phyloP scores from a whole-genome alignment of 1,284 basidiomycete genomes.

The Malassezia caprae region DNA sequence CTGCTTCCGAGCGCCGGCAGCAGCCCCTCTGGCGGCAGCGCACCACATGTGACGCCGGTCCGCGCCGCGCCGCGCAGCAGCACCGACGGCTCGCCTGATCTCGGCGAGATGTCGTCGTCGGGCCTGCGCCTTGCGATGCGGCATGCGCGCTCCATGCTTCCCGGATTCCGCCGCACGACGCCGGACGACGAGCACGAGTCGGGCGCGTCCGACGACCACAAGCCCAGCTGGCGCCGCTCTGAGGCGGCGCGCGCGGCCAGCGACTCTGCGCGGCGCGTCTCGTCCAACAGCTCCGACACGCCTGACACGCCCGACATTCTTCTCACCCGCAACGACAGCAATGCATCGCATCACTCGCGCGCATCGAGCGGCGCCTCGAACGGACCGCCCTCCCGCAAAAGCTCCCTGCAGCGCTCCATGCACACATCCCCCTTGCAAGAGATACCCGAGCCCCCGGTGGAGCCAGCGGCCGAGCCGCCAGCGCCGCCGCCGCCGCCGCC shows the following conservation, averaged over 20 bases:
- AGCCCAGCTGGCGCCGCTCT: neutral
- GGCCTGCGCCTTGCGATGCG: slow-evolving; percentile 14
- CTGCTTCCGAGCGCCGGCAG: neutral
- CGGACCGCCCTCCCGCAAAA: neutral
- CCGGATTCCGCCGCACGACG: slow-evolving; percentile 2
- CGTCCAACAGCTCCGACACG: neutral
- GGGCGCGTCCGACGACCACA: neutral
- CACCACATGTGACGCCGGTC: neutral
- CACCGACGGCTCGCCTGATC: neutral
- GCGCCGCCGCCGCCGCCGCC: slow-evolving; percentile 4
- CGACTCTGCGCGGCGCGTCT: neutral
- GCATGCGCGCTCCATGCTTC: slow-evolving; percentile 12
- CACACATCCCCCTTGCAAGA: neutral
- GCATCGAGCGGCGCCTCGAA: slow-evolving; percentile 7
- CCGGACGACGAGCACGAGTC: neutral
- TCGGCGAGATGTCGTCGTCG: neutral
- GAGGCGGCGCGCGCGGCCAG: neutral
- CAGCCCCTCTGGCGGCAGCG: neutral
- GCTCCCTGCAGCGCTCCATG: slow-evolving; percentile 2
- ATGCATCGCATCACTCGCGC: slow-evolving; percentile 4
- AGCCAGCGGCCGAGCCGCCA: neutral
- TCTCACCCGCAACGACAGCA: slow-evolving; percentile 7
- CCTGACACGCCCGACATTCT: neutral
- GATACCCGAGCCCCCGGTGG: slow-evolving; percentile 1
- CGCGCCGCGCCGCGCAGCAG: neutral